Conservation (phyloP, 345 rosid species). For the Lepidium sativum region DNA sequence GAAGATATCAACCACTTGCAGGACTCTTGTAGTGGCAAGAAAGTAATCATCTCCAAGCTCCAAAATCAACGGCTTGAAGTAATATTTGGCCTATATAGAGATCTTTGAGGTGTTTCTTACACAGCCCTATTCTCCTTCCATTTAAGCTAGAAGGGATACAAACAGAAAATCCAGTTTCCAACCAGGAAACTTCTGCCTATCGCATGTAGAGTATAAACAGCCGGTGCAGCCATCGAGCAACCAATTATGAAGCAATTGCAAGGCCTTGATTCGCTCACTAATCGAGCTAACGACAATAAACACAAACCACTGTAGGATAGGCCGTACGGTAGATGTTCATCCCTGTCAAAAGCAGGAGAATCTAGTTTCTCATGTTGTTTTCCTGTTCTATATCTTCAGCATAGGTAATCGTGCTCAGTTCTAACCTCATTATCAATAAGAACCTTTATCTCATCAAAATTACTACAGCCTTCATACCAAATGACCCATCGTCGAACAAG, state of each 20-base stretch:
- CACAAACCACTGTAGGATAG: constrained; percentile 55
- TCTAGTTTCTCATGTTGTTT: constrained; percentile 28
- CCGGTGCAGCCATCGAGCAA: constrained; percentile 57
- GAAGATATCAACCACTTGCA: constrained; percentile 5
- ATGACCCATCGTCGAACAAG: constrained; percentile 59
- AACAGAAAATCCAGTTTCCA: constrained; percentile 88
- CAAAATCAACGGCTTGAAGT: constrained; percentile 71
- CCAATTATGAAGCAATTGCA: constrained; percentile 74
- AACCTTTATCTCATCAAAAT: constrained; percentile 56
- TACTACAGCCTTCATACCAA: constrained; percentile 60
- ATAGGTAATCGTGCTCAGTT: constrained; percentile 49
- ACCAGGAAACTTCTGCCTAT: constrained; percentile 89
- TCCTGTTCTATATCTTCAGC: constrained; percentile 48
- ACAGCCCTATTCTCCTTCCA: constrained; percentile 66
- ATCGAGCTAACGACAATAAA: constrained; percentile 61
- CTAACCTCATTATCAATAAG: constrained; percentile 45
- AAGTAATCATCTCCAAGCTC: constrained; percentile 51
- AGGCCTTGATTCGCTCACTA: constrained; percentile 58
- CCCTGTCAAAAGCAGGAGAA: constrained; percentile 33
- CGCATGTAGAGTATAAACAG: constrained; percentile 69
- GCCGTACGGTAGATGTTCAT: constrained; percentile 63
- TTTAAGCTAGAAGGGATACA: constrained; percentile 84
- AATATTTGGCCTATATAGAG: constrained; percentile 66
- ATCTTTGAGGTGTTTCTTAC: constrained; percentile 63
- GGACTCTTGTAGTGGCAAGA: not conserved